phyloP scores from a whole-genome alignment of 495 filamentous ascomycete species.

The Geoglossum glabrum region DNA sequence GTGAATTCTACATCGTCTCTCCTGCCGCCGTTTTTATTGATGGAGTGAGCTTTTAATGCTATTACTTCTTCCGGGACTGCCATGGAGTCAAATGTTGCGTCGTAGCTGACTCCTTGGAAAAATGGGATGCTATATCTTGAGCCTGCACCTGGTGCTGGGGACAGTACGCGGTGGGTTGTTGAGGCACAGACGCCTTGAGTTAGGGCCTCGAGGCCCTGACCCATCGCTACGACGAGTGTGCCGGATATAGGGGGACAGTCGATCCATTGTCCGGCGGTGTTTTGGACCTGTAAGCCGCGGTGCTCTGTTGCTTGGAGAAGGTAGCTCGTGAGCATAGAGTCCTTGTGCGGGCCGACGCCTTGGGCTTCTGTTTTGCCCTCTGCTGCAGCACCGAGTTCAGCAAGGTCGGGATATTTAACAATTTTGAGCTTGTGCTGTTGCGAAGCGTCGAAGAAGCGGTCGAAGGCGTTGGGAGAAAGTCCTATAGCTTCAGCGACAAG shows the following conservation, averaged over 20 bases:
- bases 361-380: constrained; percentile 31
- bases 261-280: constrained; percentile 65
- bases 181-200: constrained; percentile 59
- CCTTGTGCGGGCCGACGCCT: constrained; percentile 87
- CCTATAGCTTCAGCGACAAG: constrained; percentile 78
- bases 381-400: constrained; percentile 22
- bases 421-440: constrained; percentile 89
- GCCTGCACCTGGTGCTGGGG: constrained; percentile 40
- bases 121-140: constrained; percentile 73
- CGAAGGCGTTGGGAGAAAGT: constrained; percentile 50
- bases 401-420: constrained; percentile 61
- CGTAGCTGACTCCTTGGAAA: constrained; percentile 77
- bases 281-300: constrained; percentile 72
- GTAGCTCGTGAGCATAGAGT: constrained; percentile 72
- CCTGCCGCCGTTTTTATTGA: constrained; percentile 28
- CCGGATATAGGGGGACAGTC: constrained; percentile 41
- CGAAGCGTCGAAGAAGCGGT: constrained; percentile 59
- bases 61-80: constrained; percentile 47
- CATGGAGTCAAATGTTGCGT: constrained; percentile 53
- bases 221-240: constrained; percentile 76
- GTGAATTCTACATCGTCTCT: constrained; percentile 64
- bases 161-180: constrained; percentile 19
- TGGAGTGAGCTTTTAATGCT: constrained; percentile 30
- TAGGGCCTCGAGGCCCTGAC: constrained; percentile 77
- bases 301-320: constrained; percentile 73